Evolutionary conservation across 2,329 filamentous ascomycete species (phyloP), one percentile per base, ranked within the genome.

Genomic region (Metarhizium robertsii): DNA sequence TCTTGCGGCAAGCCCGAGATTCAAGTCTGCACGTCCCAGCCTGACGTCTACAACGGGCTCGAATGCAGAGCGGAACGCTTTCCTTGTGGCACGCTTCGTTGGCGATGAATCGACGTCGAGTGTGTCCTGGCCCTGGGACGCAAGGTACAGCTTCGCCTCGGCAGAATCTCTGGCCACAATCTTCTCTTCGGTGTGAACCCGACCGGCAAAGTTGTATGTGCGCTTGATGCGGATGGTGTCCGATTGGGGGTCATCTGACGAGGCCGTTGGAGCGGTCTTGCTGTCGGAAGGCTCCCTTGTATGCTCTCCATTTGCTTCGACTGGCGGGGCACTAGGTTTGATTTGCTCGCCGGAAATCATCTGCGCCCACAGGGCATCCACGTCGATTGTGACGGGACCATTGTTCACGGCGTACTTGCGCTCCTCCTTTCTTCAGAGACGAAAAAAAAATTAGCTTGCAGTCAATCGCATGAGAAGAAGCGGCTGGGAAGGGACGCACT

Each of bases 171-270:
- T 77, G 3, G 81, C 73, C 1, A 90, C 84, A 11, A 85, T 71
- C 66, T 88, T 89, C 65, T 88, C 84, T 64, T 90, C 87, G 0
- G 79, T 86, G 62, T 87, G 83, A 13, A 86, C 77, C 63, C 86
- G 82, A 34, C 87, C 87, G 40, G 87, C 87, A 62, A 90, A 90
- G 62, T 86, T 87, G 70, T 88, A 90, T 14, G 81, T 85, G 34
- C 85, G 83, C 62, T 84, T 87, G 58, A 90, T 86, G 58, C 78
- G 79, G 62, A 90, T 75, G 71, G 75, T 76, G 5, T 71, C 54
- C 29, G 48, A n/a, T 18, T 52, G 54, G 8, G 47, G n/a, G 20
- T 11, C 8, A 18, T 40, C 40, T 8, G 50, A 6, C 11, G 56
- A 38, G 10, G 18, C 40, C 6, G 20, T 32, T 48, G 45, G 6